Base-by-base conservation (phyloP, 768 basidiomycete species). In the Serendipita vermifera region DNA sequence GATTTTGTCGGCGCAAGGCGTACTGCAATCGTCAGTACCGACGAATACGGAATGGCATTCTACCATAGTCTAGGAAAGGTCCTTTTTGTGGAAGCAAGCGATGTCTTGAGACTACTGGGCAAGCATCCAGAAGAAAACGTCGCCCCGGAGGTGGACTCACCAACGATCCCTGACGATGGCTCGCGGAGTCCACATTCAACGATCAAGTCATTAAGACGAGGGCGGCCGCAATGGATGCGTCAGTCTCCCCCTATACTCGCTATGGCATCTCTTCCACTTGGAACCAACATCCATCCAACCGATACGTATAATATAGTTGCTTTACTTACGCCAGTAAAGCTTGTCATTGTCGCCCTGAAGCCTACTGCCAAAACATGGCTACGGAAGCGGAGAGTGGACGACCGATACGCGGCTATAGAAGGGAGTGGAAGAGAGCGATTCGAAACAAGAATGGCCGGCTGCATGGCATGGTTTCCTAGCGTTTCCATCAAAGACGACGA, bases 21-120 rank as follows among this genome's bases (percentile, higher is more conserved):
- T 63, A 98, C 96, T 2, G 92, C 90, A 3, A 77, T 98, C 51
- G 80, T 97, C 36, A 84, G 85, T 3, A 87, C 89, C 2, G 96
- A 98, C 65, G 87, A 94, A 57, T 71, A 77, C 61, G 96, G 96
- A 0, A 75, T 97, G 6, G 88, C 91, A 0, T 99, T 99, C 69
- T 96, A 89, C 66, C 93, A 97, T 69, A 87, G 85, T 55, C 72
- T 99, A 3, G 91, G 96, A 26, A 93, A 89, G 67, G 83, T 98
- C 9, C 74, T 98, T 13, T 96, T 96, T 61, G 84, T 99, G 4
- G 93, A 97, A 41, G 92, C 93, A 11, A 82, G 87, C 14, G 96
- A 99, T 66, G 89, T 88, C 32, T 76, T 98, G 40, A 83, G 96
- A 15, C 88, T 99, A 54, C 75, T 98, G 2, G 96, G 96, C 1